These are phyloP conservation scores for Leishmania major DNA, from an alignment of 208 protist species.

Conservation along the genomic window DNA sequence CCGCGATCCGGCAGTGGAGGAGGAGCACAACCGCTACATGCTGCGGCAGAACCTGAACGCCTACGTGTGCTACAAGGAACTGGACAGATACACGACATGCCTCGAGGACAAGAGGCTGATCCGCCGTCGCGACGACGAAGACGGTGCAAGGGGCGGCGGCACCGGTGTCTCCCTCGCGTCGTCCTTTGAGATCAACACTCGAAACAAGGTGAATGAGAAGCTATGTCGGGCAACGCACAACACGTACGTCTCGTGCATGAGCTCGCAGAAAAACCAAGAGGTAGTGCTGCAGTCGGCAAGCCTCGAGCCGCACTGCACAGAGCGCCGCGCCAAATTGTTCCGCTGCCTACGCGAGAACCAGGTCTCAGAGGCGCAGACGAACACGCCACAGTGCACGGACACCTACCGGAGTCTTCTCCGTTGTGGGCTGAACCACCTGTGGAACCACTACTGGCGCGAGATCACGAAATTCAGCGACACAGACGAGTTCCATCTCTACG, in stretches of 20 bases:
- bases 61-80: conserved; percentile 76
- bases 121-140: conserved; percentile 26
- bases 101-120: conserved; percentile 70
- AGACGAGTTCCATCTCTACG: conserved; percentile 80
- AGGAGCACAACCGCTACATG: conserved; percentile 79
- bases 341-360: conserved; percentile 62
- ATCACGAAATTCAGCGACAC: conserved; percentile 73
- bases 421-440: conserved; percentile 87
- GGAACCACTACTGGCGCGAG: conserved; percentile 84
- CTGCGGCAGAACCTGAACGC: conserved; percentile 82
- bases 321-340: conserved; percentile 40
- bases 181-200: conserved; percentile 70
- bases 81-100: conserved; percentile 78
- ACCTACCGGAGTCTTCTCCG: conserved; percentile 63
- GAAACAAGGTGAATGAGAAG: conserved; percentile 73
- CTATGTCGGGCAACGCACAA: conserved; percentile 58
- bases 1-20: conserved; percentile 51
- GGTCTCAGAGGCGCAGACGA: conserved; percentile 48
- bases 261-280: conserved; percentile 62
- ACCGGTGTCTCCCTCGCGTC: conserved; percentile 17
- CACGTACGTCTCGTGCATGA: conserved; percentile 72
- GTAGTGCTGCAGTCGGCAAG: conserved; percentile 61
- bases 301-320: conserved; percentile 53
- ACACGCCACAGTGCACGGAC: conserved; percentile 60
- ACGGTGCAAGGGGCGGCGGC: conserved; percentile 3